These are phyloP conservation scores for Chloropicon primus DNA, from an alignment of 139 green algal species.

Conservation along the genomic window DNA sequence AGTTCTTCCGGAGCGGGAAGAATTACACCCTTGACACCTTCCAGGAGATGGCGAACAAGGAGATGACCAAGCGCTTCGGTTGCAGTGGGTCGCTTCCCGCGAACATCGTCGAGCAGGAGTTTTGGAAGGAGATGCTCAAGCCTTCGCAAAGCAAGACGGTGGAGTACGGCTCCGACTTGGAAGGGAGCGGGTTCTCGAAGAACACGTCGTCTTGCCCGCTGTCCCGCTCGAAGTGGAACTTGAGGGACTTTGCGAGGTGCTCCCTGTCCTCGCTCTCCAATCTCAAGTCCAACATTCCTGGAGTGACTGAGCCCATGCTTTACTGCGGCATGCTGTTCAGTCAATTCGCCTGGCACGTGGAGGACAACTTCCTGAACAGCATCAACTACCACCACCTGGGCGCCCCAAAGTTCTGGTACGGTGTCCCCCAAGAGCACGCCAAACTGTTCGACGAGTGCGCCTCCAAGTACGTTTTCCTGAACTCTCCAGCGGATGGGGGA, in stretches of 20 bases:
- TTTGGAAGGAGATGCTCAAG: not conserved
- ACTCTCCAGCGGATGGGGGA: slow-evolving; percentile 44
- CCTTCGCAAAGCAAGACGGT: slow-evolving; percentile 12
- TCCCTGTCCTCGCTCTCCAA: not conserved
- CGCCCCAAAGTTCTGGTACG: slow-evolving; percentile 77
- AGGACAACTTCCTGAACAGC: slow-evolving; percentile 72
- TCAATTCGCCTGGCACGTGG: slow-evolving; percentile 43
- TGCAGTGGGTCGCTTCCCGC: not conserved
- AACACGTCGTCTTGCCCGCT: slow-evolving; percentile 16
- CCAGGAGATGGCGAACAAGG: not conserved
- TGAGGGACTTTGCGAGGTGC: slow-evolving; percentile 4
- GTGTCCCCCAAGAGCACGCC: slow-evolving; percentile 46
- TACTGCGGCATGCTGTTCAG: slow-evolving; percentile 80
- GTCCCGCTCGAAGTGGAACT: not conserved
- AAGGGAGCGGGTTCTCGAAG: slow-evolving; percentile 46
- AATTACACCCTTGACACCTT: not conserved
- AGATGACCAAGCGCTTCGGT: not conserved
- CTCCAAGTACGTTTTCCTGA: slow-evolving; percentile 56
- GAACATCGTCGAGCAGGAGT: not conserved
- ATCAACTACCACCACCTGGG: slow-evolving; percentile 83
- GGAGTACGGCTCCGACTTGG: slow-evolving; percentile 61
- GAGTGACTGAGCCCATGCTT: slow-evolving; percentile 68
- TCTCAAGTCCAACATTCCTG: slow-evolving; percentile 16
- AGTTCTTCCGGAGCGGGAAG: not conserved
- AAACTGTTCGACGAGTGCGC: slow-evolving; percentile 44